Percentiles rank a stretch among this genome's conserved stretches.
Conservation (phyloP, 441 rosid species). For the Gossypium aridum region DNA sequence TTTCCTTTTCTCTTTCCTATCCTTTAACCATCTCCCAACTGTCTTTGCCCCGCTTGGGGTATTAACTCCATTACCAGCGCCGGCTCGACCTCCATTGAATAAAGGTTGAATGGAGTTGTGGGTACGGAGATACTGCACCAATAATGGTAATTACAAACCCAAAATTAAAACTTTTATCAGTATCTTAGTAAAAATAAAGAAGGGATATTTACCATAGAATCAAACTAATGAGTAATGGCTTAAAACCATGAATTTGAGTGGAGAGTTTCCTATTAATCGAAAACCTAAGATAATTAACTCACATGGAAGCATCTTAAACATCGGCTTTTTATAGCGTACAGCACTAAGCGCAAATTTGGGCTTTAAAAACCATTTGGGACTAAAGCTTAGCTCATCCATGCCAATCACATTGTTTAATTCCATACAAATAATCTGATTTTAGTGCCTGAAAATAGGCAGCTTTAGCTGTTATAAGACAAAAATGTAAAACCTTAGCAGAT, state of each 20-base stretch:
- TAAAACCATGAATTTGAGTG: too few species aligned
- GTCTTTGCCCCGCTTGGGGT: slow-evolving; percentile 64
- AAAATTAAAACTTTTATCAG: too few species aligned
- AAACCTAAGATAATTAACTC: too few species aligned
- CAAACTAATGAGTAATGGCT: too few species aligned
- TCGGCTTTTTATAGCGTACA: too few species aligned
- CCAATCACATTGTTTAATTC: background rate
- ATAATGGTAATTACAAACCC: background rate
- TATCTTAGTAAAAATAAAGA: too few species aligned
- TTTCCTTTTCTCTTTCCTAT: slow-evolving; percentile 85
- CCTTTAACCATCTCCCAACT: slow-evolving; percentile 94
- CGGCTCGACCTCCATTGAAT: slow-evolving; percentile 48
- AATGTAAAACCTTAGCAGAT: background rate
- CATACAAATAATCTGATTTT: background rate
- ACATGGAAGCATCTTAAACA: too few species aligned
- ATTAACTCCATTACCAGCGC: slow-evolving; percentile 40
- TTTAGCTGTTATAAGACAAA: slow-evolving; percentile 7
- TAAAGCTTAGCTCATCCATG: background rate
- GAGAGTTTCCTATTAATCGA: too few species aligned
- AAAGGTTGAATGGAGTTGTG: slow-evolving; percentile 72
- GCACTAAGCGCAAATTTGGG: background rate
- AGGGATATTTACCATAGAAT: too few species aligned
- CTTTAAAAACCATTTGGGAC: background rate
- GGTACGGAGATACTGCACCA: slow-evolving; percentile 69
- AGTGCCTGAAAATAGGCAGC: slow-evolving; percentile 13